A percentile compares a stretch with the other conserved stretches of the same genome.
These are phyloP conservation scores for Amniculicola lignicola DNA, from an alignment of 495 filamentous ascomycete species.

Conservation along the genomic window DNA sequence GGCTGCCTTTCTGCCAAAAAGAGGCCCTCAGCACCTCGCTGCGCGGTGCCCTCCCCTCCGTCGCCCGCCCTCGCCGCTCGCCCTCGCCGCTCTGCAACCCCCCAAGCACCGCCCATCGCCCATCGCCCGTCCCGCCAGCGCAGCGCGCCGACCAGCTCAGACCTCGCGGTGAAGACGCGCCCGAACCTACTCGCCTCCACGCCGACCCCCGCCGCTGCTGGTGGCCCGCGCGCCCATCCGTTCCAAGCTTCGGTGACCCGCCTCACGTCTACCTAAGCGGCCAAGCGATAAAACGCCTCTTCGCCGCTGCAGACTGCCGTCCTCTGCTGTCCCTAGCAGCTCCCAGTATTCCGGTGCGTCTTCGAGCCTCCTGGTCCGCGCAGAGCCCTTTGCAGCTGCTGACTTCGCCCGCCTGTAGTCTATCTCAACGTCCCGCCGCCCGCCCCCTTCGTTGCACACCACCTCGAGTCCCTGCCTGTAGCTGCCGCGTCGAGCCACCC, in stretches of 20 bases:
- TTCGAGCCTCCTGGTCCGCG: not conserved
- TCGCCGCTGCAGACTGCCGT: slow-evolving; percentile 13
- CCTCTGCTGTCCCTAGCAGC: slow-evolving; percentile 1
- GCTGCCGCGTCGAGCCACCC: no score
- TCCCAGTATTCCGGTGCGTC: slow-evolving; percentile 10
- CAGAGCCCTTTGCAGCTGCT: not conserved
- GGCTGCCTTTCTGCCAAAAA: slow-evolving; percentile 25
- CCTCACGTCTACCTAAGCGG: slow-evolving; percentile 20
- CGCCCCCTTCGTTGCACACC: not conserved
- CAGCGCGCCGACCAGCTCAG: slow-evolving; percentile 1
- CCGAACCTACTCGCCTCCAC: not conserved
- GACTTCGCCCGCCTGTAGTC: not conserved
- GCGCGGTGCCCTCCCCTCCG: not conserved
- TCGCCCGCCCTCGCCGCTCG: not conserved
- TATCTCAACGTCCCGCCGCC: not conserved
- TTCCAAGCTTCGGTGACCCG: slow-evolving; percentile 26
- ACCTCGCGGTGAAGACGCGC: not conserved
- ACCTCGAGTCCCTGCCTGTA: slow-evolving; percentile 10
- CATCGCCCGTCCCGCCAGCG: not conserved
- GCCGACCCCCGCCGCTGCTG: slow-evolving; percentile 11
- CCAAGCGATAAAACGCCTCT: slow-evolving; percentile 25
- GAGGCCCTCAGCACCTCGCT: not conserved
- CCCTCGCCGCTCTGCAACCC: not conserved
- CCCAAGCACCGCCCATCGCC: not conserved
- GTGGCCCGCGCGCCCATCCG: slow-evolving; percentile 9